These are phyloP conservation scores for Acorus calamus DNA, from an alignment of 106 monocot genomes.

Conservation along the genomic window DNA sequence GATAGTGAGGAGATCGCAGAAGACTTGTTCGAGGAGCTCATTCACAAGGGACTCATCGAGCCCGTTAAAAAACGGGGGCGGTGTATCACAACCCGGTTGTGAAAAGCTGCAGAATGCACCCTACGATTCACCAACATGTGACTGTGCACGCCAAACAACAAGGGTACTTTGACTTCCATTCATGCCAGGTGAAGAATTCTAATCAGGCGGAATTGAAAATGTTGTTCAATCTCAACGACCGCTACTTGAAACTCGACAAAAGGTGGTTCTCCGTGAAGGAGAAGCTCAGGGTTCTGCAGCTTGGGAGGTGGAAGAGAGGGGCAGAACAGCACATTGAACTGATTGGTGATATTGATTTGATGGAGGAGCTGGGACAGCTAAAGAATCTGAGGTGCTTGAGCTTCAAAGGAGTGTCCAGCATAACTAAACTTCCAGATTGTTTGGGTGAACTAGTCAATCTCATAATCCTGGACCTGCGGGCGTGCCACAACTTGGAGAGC, in stretches of 20 bases:
- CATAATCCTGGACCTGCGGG: conserved; percentile 9
- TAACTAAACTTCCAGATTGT: conserved; percentile 12
- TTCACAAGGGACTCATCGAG: background rate
- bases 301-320: conserved; percentile 7
- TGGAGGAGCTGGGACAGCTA: conserved; percentile 1
- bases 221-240: conserved; percentile 7
- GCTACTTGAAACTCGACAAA: conserved; percentile 2
- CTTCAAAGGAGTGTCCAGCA: conserved; percentile 15
- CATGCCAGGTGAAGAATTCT: too few relatives aligned
- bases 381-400: conserved; percentile 14
- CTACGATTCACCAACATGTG: conserved; percentile 6
- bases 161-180: background rate
- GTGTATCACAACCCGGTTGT: background rate
- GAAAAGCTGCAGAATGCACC: conserved; percentile 3
- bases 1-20: background rate
- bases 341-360: background rate
- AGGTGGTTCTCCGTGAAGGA: conserved; percentile 2
- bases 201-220: background rate
- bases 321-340: conserved; percentile 11
- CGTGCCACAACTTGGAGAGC: conserved; percentile 21
- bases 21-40: background rate
- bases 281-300: conserved; percentile 6
- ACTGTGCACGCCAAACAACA: background rate
- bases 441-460: conserved; percentile 13
- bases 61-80: background rate